phyloP scores from a whole-genome alignment of 345 rosid genomes.

The Psidium guajava region DNA sequence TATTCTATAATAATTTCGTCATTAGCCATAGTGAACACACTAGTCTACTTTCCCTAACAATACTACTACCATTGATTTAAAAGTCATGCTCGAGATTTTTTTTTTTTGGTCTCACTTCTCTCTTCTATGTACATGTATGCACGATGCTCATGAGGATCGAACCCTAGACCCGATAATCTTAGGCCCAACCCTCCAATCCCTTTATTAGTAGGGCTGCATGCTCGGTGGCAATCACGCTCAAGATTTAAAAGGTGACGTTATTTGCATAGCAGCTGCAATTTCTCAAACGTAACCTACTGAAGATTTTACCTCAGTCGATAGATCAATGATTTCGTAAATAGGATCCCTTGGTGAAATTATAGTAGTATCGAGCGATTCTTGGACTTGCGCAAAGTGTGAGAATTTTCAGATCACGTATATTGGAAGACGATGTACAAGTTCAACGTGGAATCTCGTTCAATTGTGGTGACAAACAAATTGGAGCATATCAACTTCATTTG shows the following conservation, averaged over 20 bases:
- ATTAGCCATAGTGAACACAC: background rate
- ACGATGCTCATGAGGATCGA: too few relatives aligned
- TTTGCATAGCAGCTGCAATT: background rate
- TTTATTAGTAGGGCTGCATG: too few relatives aligned
- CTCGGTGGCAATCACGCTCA: too few relatives aligned
- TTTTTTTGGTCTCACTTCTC: too few relatives aligned
- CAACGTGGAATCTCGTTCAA: background rate
- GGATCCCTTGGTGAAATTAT: background rate
- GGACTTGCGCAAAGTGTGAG: background rate
- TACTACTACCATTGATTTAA: background rate
- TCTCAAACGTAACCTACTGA: rapidly evolving
- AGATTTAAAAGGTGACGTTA: background rate
- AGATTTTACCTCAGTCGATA: background rate
- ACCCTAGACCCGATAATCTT: too few relatives aligned
- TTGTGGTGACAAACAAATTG: background rate
- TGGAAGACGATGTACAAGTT: background rate
- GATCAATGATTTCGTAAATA: background rate
- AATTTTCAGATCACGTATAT: background rate
- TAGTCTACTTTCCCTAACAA: background rate
- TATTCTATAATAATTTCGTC: background rate
- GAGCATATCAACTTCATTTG: background rate
- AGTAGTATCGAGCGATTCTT: background rate
- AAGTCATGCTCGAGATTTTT: background rate
- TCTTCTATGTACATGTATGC: too few relatives aligned
- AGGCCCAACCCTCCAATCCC: too few relatives aligned